Evolutionary conservation across 176 grass and related monocot species (phyloP), one percentile per base, ranked within the genome.

Genomic region (Elymus sibiricus): DNA sequence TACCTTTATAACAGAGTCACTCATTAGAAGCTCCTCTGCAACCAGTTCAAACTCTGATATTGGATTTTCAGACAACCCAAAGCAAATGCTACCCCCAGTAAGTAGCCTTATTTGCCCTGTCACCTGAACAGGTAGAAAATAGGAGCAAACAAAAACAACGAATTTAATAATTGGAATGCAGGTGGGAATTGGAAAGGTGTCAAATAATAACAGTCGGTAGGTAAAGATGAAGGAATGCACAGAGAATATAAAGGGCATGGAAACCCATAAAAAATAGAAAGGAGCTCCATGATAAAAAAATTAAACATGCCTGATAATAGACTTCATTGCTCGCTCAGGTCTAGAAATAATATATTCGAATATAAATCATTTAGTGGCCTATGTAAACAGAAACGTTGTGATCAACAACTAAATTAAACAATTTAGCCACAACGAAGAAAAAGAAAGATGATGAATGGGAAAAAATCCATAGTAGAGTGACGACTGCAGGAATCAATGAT

Each of bases 31-130:
- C 79, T 98, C 97, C 85, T 98, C 97, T 44, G 97, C 97, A 87
- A 98, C 97, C 71, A 98, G 76, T 43, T 98, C 97, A 92, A 98
- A 98, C 85, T 98, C 97, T 39, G 97, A 99, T 82, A 99, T 94
- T 72, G 97, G 97, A 92, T 92, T 95, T 74, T 95, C 97, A 69
- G 88, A 91, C 40, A 99, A 84, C 42, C 97, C 97, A 92, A 99
- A 99, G 87, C 97, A 92, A 68, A 99, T 99, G 73, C 94, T 99
- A 61, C 97, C 88, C n/a, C 91, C 91, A 58, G 85, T 90, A 81
- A 99, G 85, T 79, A 99, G 28, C 85, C 89, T 96, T 82, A 99
- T 96, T 91, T 99, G 97, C 59, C 97, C 97, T 86, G 91, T 99
- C 29, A 99, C 97, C 97, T 99, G 75, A 59, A 59, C 78, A 85